A percentile compares a stretch with the other conserved stretches of the same genome.
Conservation (phyloP, 495 filamentous ascomycete species). For the Acidiella bohemica region DNA sequence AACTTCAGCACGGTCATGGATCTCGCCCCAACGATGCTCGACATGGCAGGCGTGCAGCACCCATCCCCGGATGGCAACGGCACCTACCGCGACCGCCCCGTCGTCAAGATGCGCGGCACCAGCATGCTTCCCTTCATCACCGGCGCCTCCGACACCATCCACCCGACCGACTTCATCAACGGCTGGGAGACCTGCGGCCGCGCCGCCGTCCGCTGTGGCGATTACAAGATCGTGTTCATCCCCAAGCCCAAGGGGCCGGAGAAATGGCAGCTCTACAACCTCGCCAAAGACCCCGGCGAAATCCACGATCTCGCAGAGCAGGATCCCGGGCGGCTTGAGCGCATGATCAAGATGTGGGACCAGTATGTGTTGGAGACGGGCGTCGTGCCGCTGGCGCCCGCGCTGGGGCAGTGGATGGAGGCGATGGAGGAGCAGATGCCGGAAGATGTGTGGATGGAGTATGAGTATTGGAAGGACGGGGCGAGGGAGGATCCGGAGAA, state of each 20-base stretch:
- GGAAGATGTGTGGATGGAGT: constrained; percentile 57
- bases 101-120: constrained; percentile 46
- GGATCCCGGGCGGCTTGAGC: constrained; percentile 21
- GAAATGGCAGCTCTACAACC: constrained; percentile 28
- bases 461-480: constrained; percentile 53
- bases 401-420: constrained; percentile 37
- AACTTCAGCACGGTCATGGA: constrained; percentile 54
- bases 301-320: constrained; percentile 23
- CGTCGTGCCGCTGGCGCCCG: constrained; percentile 33
- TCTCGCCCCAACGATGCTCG: constrained; percentile 44
- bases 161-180: constrained; percentile 30
- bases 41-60: constrained; percentile 47
- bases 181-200: constrained; percentile 32
- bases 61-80: constrained; percentile 33
- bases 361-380: constrained; percentile 50
- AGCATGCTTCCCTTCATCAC: constrained; percentile 34
- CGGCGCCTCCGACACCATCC: constrained; percentile 29
- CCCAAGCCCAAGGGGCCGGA: constrained; percentile 25
- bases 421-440: constrained; percentile 54
- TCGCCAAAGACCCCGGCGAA: constrained; percentile 24
- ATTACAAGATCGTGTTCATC: constrained; percentile 28
- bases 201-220: constrained; percentile 23
- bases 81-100: constrained; percentile 41
- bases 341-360: constrained; percentile 39
- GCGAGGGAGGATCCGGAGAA: constrained; percentile 43